Conservation (phyloP, 2,329 filamentous ascomycete species). For the Pseudocercospora macadamiae region DNA sequence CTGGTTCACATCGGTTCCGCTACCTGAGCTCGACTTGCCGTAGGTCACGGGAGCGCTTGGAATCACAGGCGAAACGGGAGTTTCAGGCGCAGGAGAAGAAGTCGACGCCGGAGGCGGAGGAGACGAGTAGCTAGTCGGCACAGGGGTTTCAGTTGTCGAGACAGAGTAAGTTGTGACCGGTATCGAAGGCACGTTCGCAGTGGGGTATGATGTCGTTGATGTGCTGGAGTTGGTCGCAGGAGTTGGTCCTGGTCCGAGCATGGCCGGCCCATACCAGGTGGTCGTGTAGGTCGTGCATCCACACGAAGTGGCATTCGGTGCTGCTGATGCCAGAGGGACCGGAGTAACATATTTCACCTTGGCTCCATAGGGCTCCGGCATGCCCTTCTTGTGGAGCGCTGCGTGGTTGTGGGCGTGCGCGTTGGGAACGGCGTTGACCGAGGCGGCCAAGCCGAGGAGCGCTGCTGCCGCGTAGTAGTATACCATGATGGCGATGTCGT, state of each 20-base stretch:
- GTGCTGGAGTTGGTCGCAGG: constrained; percentile 19
- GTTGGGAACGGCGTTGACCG: constrained; percentile 27
- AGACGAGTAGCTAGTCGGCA: constrained; percentile 5
- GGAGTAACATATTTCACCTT: constrained; percentile 8
- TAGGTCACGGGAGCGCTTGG: not conserved
- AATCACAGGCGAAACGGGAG: not conserved
- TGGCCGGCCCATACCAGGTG: constrained; percentile 69
- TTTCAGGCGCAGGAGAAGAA: constrained; percentile 4
- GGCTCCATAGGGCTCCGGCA: constrained; percentile 4
- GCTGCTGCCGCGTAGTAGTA: constrained; percentile 20
- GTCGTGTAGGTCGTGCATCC: constrained; percentile 75
- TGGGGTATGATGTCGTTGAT: not conserved
- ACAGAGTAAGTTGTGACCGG: not conserved
- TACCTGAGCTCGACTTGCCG: not conserved
- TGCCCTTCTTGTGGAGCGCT: constrained; percentile 24
- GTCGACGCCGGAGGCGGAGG: too few species aligned
- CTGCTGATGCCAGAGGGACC: constrained; percentile 5
- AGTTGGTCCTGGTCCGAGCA: constrained; percentile 33
- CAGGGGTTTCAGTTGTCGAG: not conserved
- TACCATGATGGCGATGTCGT: constrained; percentile 25
- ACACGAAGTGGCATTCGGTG: constrained; percentile 46
- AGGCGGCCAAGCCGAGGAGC: constrained; percentile 23
- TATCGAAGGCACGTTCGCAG: not conserved
- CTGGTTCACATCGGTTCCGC: not conserved
- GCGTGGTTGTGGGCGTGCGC: constrained; percentile 24